Base-by-base conservation (phyloP, 441 rosid genomes). In the Hura crepitans region DNA sequence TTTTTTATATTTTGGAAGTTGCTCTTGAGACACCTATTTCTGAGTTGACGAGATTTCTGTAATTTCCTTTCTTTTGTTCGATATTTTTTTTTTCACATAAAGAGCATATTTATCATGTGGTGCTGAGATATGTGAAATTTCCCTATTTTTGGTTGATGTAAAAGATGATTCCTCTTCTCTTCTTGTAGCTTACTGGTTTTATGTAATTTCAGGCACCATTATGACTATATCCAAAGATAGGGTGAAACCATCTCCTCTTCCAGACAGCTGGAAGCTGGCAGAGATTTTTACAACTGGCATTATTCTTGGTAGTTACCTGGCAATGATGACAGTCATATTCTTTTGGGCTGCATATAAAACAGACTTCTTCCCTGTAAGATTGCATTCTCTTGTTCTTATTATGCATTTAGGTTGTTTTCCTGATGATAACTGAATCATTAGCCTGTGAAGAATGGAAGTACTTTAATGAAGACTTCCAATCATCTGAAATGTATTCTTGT, bases 161-260 rank as follows among this genome's bases (percentile, higher is more conserved):
- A 17, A 14, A 25, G 1, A 23, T 30, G 17, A 43, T 39, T 25
- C 22, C 31, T 6, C 35, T 68, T 6, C n/a, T 68, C 68, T 72
- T 75, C 57, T 71, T 65, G 68, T 73, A 65, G 47, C 65, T 76
- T 35, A 79, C 27, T 68, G 25, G 25, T 31, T 4, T 56, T 22
- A 6, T 59, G 71, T 58, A 28, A 75, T 82, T 81, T 67, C 85
- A 94, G 99, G 99, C 61, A 94, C 97, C 54, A 94, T 94, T 43
- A 94, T 89, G 99, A 94, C 99, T 5, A 94, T 94, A 82, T 94
- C 99, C n/a, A 94, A 94, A 78, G 99, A 94, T 67, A 87, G 99
- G 72, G 99, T 94, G 82, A 94, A 94, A 70, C 97, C 99, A 66
- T 94, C 99, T 76, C 97, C 97, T 78, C 84, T 90, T 64, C 97